Conservation (phyloP, 2,329 filamentous ascomycete species). For the Teratosphaeria gauchensis region DNA sequence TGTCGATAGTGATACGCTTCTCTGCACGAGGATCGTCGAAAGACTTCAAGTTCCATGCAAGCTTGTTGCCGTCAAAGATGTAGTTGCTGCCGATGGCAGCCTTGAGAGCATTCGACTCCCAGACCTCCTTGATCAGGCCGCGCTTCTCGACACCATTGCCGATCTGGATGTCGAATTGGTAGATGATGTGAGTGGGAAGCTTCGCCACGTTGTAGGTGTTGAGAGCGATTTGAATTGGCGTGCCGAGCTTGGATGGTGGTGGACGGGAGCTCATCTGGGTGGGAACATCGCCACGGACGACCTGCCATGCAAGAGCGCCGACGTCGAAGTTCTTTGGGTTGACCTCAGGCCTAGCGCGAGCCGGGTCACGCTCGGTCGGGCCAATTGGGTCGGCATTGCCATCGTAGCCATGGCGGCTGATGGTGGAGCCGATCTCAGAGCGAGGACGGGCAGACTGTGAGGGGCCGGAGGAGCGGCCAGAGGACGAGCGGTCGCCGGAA, state of each 20-base stretch:
- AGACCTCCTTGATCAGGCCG: slow-evolving; percentile 64
- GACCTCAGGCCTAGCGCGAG: slow-evolving; percentile 1
- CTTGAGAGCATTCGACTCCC: slow-evolving; percentile 56
- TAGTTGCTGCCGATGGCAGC: slow-evolving; percentile 46
- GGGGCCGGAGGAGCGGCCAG: slow-evolving; percentile 9
- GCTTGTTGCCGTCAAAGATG: slow-evolving; percentile 73
- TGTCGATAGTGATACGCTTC: slow-evolving; percentile 50
- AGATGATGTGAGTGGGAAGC: slow-evolving; percentile 53
- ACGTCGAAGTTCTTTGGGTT: slow-evolving; percentile 20
- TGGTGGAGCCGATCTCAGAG: slow-evolving; percentile 10
- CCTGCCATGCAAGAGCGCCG: slow-evolving; percentile 17
- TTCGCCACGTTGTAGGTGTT: slow-evolving; percentile 66
- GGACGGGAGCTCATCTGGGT: slow-evolving; percentile 17
- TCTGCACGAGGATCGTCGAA: slow-evolving; percentile 18
- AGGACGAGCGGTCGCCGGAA: slow-evolving; percentile 11
- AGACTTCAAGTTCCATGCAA: slow-evolving; percentile 61
- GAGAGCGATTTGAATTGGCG: slow-evolving; percentile 37
- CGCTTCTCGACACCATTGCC: slow-evolving; percentile 55
- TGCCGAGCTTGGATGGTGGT: slow-evolving; percentile 32
- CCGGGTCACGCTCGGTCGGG: slow-evolving; percentile 3
- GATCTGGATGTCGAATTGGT: slow-evolving; percentile 70
- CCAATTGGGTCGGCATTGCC: slow-evolving; percentile 6
- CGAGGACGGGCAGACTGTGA: slow-evolving; percentile 6
- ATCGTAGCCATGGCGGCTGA: slow-evolving; percentile 2
- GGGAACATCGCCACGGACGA: slow-evolving; percentile 15